phyloP scores from a whole-genome alignment of 2,329 filamentous ascomycete genomes.

The Pleoardoris graminearum region DNA sequence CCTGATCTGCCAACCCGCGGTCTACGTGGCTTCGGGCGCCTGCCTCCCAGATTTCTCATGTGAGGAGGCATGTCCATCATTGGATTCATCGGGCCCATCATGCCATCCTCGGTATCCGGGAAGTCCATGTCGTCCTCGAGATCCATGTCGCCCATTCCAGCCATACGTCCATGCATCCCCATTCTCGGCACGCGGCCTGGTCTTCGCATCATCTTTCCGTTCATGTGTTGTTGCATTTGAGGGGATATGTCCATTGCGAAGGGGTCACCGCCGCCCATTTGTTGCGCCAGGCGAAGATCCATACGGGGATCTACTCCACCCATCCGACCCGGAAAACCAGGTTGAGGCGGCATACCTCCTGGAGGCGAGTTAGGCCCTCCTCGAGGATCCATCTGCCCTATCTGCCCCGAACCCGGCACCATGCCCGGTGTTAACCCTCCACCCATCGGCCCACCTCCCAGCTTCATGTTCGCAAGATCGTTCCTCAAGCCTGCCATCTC shows the following conservation, averaged over 20 bases:
- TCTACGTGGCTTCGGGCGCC: neutral
- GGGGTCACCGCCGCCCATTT: slow-evolving; percentile 10
- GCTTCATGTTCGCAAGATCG: neutral
- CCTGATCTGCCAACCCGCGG: neutral
- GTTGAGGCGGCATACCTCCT: neutral
- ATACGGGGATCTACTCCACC: slow-evolving; percentile 17
- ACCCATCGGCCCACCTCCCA: neutral
- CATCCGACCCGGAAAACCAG: neutral
- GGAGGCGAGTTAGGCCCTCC: neutral
- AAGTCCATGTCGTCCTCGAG: slow-evolving; percentile 16
- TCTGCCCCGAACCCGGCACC: neutral
- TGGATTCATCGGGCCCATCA: slow-evolving; percentile 7
- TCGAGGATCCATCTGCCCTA: neutral
- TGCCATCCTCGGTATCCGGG: slow-evolving; percentile 9
- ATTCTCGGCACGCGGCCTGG: slow-evolving; percentile 2
- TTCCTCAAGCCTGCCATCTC: slow-evolving; percentile 1
- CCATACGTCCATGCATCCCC: slow-evolving; percentile 1
- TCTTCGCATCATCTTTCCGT: slow-evolving; percentile 3
- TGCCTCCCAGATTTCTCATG: neutral
- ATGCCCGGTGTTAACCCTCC: neutral
- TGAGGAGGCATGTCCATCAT: slow-evolving; percentile 6
- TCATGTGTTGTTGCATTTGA: slow-evolving; percentile 15
- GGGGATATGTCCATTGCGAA: slow-evolving; percentile 8
- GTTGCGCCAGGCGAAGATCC: slow-evolving; percentile 17
- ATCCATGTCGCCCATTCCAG: neutral